These are phyloP conservation scores for Globisporangium iwayamae DNA, from an alignment of 352 stramenopile species.

Conservation along the genomic window DNA sequence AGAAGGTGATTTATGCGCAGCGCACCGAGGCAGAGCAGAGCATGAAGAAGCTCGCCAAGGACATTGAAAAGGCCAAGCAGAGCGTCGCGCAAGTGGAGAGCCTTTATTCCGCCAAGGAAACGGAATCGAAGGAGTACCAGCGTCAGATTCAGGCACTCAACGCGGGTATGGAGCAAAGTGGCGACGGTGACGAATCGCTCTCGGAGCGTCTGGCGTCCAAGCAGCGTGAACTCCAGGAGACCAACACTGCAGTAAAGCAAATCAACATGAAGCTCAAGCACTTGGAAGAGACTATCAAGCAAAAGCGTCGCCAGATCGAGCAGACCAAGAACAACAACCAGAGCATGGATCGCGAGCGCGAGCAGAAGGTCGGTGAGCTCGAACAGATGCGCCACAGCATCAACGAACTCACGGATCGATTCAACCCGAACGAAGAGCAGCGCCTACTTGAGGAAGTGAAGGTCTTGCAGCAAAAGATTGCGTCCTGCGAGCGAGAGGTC, in stretches of 20 bases:
- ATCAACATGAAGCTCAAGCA: slow-evolving; percentile 94
- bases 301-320: slow-evolving; percentile 68
- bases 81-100: slow-evolving; percentile 55
- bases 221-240: slow-evolving; percentile 78
- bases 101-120: slow-evolving; percentile 46
- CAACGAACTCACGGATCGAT: slow-evolving; percentile 55
- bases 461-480: slow-evolving; percentile 61
- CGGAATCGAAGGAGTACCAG: slow-evolving; percentile 67
- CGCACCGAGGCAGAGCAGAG: slow-evolving; percentile 71
- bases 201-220: slow-evolving; percentile 74
- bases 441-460: slow-evolving; percentile 58
- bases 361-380: slow-evolving; percentile 60
- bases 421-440: slow-evolving; percentile 74
- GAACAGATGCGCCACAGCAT: slow-evolving; percentile 57
- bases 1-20: slow-evolving; percentile 64
- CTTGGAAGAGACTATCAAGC: slow-evolving; percentile 80
- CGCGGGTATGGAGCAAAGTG: slow-evolving; percentile 76
- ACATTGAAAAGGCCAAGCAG: slow-evolving; percentile 75
- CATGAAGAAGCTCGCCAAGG: slow-evolving; percentile 76
- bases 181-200: slow-evolving; percentile 71
- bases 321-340: slow-evolving; percentile 75
- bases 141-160: slow-evolving; percentile 87
- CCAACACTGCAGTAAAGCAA: slow-evolving; percentile 82
- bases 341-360: slow-evolving; percentile 65
- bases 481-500: slow-evolving; percentile 77